Conservation (phyloP, 148 eudicot genomes). For the Vaccinium myrtillus region DNA sequence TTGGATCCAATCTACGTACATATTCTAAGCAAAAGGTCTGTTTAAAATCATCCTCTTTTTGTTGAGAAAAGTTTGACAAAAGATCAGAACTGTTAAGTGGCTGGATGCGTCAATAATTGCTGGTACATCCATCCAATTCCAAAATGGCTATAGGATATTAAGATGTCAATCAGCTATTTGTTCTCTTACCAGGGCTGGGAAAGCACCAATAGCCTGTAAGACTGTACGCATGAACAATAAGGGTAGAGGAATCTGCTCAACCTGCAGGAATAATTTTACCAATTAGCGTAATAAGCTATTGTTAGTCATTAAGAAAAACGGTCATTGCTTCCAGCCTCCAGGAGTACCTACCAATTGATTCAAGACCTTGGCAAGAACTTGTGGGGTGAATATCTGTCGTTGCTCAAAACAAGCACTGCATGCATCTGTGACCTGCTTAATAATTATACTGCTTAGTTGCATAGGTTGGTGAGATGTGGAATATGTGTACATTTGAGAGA, state of each 20-base stretch:
- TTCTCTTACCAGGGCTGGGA: constrained; percentile 80
- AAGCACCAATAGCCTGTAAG: constrained; percentile 91
- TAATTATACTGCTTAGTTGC: constrained; percentile 11
- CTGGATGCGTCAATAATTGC: neutral
- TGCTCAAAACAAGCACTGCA: constrained; percentile 96
- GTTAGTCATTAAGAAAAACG: neutral
- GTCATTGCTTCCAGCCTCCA: constrained; percentile 15
- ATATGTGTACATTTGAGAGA: neutral
- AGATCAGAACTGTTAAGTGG: neutral
- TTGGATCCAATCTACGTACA: neutral
- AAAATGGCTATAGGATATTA: neutral
- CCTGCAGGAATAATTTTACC: constrained; percentile 42
- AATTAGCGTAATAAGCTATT: constrained; percentile 7
- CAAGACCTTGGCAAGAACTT: constrained; percentile 88
- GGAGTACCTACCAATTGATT: constrained; percentile 76
- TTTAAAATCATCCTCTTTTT: neutral
- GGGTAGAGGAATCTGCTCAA: constrained; percentile 97
- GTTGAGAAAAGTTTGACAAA: neutral
- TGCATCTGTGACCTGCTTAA: constrained; percentile 86
- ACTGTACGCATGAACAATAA: constrained; percentile 95
- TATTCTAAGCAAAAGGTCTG: neutral
- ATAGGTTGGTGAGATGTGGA: constrained; percentile 8
- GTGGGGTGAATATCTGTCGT: constrained; percentile 80
- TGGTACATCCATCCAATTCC: neutral
- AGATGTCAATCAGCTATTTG: neutral